Conservation (phyloP, 345 rosid species). For the Bretschneidera sinensis region DNA sequence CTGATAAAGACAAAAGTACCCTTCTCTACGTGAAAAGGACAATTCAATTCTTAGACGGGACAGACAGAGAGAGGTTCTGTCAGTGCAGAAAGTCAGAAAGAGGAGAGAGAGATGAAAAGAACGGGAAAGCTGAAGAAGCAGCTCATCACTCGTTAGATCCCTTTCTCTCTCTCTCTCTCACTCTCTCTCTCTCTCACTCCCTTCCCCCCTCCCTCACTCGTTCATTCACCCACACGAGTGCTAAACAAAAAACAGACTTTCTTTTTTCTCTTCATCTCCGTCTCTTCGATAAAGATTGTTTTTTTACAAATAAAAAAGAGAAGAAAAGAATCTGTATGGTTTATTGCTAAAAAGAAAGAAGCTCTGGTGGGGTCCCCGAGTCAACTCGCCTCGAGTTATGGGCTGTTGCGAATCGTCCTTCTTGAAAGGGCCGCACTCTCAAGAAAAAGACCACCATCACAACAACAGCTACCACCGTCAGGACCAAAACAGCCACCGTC, state of each 20-base stretch:
- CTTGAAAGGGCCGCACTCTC: slow-evolving; percentile 24
- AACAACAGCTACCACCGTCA: slow-evolving; percentile 13
- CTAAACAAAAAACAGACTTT: not conserved
- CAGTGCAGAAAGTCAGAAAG: slow-evolving; percentile 21
- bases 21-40: slow-evolving; percentile 28
- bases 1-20: slow-evolving; percentile 22
- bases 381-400: slow-evolving; percentile 43
- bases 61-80: slow-evolving; percentile 18
- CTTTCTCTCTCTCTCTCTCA: not conserved
- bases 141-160: slow-evolving; percentile 17
- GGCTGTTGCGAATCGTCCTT: slow-evolving; percentile 61
- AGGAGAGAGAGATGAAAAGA: slow-evolving; percentile 11
- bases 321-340: not conserved
- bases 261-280: not conserved
- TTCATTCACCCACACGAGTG: slow-evolving; percentile 1
- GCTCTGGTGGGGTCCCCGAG: slow-evolving; percentile 7
- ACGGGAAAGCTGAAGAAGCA: slow-evolving; percentile 19
- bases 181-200: slow-evolving; percentile 8
- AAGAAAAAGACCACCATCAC: slow-evolving; percentile 14
- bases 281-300: not conserved
- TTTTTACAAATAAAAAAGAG: not conserved
- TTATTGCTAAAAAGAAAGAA: not conserved
- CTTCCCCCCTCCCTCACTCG: slow-evolving; percentile 15
- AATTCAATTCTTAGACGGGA: slow-evolving; percentile 13
- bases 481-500: slow-evolving; percentile 13